Evolutionary conservation across 1,284 basidiomycete species (phyloP).

Genomic region (Moesziomyces antarcticus): DNA sequence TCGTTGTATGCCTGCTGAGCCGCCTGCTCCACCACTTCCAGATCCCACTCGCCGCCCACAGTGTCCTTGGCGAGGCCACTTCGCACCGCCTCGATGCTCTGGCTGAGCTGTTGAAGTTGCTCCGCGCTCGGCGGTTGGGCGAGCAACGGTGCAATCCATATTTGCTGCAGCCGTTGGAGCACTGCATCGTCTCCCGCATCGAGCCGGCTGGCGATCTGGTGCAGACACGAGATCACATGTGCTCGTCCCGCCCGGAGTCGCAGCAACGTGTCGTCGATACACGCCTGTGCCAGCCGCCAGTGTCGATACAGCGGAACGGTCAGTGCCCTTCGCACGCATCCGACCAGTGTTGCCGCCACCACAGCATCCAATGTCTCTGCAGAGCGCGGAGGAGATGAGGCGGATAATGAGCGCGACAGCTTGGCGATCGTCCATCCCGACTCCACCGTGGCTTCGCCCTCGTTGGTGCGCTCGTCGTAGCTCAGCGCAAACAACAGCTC

Average conservation of each 20-base stretch:
- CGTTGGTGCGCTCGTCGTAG: slow-evolving; percentile 44
- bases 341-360: slow-evolving; percentile 14
- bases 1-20: slow-evolving; percentile 29
- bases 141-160: slow-evolving; percentile 16
- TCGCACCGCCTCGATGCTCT: slow-evolving; percentile 4
- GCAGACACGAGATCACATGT: slow-evolving; percentile 13
- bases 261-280: slow-evolving; percentile 17
- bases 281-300: slow-evolving; percentile 27
- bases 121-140: slow-evolving; percentile 6
- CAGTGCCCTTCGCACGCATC: slow-evolving; percentile 25
- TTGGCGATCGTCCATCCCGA: slow-evolving; percentile 49
- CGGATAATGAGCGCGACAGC: slow-evolving; percentile 27
- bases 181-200: slow-evolving; percentile 20
- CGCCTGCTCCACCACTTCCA: slow-evolving; percentile 33
- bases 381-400: slow-evolving; percentile 3
- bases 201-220: slow-evolving; percentile 10
- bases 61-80: slow-evolving; percentile 14
- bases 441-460: slow-evolving; percentile 45
- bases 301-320: slow-evolving; percentile 41
- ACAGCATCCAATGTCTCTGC: neutral
- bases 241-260: slow-evolving; percentile 14
- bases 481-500: slow-evolving; percentile 37
- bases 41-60: slow-evolving; percentile 41
- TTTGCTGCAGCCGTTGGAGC: slow-evolving; percentile 17
- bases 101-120: slow-evolving; percentile 6